Evolutionary conservation across 148 eudicot genomes (phyloP), one percentile per base, ranked within the genome.

Genomic region (Camellia japonica): DNA sequence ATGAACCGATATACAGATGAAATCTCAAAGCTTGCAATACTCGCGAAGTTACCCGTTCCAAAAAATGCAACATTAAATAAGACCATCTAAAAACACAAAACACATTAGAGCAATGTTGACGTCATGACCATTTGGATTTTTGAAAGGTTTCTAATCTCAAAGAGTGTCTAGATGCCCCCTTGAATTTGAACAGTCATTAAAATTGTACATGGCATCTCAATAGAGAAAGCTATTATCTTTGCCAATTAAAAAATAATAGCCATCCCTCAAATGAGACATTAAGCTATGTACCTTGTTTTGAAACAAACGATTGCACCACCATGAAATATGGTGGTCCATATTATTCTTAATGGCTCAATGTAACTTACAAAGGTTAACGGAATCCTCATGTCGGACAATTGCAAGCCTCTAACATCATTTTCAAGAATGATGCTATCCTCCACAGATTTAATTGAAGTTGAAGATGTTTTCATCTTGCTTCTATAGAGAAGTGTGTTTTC

Each of bases 1-100:
- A 95, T 91, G 89, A 95, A 95, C 61, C 99, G 99, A 80, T 95
- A 95, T 44, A 95, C 99, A 73, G 99, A 95, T 16, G 99, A 95
- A 78, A 95, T 95, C 91, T 95, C 97, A 77, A 95, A 95, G 88
- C 97, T 93, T 79, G 99, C 99, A 78, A 95, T 95, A 82, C 99
- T 95, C 18, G 97, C 99, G 68, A 95, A 95, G 85, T 95, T 95
- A 51, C 97, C 99, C 55, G 99, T 95, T 76, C 99, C 99, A 73
- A 95, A 95, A 86, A 95, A 95, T 82, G 99, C 99, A 71, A 95
- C 86, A 85, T 92, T 90, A 82, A 95, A 95, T 71, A 95, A 86
- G 73, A 95, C 93, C 97, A 92, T 89, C 99, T 95, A 87, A 75
- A 85, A 55, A 62, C 80, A 61, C 11, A 80, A 38, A 75, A 41